Base-by-base conservation (phyloP, 1,284 basidiomycete species). In the Marasmius tenuissimus region DNA sequence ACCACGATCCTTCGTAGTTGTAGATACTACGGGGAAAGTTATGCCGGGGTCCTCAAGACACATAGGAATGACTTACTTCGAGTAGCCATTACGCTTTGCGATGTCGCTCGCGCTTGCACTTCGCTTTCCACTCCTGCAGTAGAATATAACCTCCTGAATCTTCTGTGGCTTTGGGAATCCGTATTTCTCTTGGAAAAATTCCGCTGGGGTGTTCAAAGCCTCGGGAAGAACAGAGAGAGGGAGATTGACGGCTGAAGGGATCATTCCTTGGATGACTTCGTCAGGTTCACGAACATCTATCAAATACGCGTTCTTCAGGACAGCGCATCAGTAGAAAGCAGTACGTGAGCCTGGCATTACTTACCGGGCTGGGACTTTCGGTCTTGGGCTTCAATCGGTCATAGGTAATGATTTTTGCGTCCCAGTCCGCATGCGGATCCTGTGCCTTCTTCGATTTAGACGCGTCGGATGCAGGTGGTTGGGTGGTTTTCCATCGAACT, bases 261-360 rank as follows among this genome's bases (percentile, higher is more conserved):
- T 98, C 71, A 92, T 92, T 34, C 97, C 97, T 73, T 97, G 93
- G 2, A 91, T 85, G 39, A 96, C 93, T 75, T 99, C 97, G 67
- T 94, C 88, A 3, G 91, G 92, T 75, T 99, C 97, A 37, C 97
- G 89, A 7, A 99, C 96, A 74, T 99, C 94, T 62, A 97, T 87
- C 58, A 96, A 70, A 71, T 91, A 92, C n/a, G 88, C 80, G 65
- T 93, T 81, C 93, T 96, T 67, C 22, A 53, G 45, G 47, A 49
- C 38, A 38, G 59, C 27, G 20, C 58, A 10, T 53, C 60, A 47
- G 59, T 10, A 38, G 35, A 59, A 57, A 18, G n/a, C 10, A 34
- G 50, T 38, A 11, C 16, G 6, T 40, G 18, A 11, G 38, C 54
- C n/a, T 35, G 34, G 58, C 57, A 11, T 18, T 16, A 81, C 91